A percentile compares a stretch with the other conserved stretches of the same genome.
These are phyloP conservation scores for Fusarium sp. DNA, from an alignment of 2,329 filamentous ascomycete genomes.

Conservation along the genomic window DNA sequence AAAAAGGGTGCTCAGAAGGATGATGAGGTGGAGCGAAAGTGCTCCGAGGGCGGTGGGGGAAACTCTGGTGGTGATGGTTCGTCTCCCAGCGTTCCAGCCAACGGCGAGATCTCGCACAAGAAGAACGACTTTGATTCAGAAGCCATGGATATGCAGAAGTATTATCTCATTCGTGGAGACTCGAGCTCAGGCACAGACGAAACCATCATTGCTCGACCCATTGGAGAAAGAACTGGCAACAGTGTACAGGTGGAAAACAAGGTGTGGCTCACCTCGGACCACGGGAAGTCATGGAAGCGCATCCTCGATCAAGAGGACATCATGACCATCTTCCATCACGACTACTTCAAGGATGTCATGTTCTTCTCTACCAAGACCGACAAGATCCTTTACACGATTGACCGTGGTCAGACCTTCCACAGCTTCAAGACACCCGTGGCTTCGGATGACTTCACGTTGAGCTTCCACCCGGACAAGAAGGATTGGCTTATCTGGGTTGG, in stretches of 20 bases:
- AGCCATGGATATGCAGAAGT: constrained; percentile 62
- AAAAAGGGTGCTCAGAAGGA: constrained; percentile 70
- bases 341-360: constrained; percentile 83
- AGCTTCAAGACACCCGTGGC: constrained; percentile 76
- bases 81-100: constrained; percentile 64
- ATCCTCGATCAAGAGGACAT: constrained; percentile 78
- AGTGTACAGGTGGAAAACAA: constrained; percentile 57
- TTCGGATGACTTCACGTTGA: constrained; percentile 59
- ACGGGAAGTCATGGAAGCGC: constrained; percentile 85
- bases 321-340: constrained; percentile 78
- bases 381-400: constrained; percentile 80
- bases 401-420: constrained; percentile 80
- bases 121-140: constrained; percentile 72
- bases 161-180: constrained; percentile 83
- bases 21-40: constrained; percentile 78
- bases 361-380: constrained; percentile 81
- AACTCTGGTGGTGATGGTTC: constrained; percentile 42
- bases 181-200: constrained; percentile 75
- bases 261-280: constrained; percentile 82
- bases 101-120: constrained; percentile 72
- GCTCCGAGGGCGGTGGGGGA: constrained; percentile 66
- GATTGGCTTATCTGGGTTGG: constrained; percentile 96
- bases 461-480: constrained; percentile 85
- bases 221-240: constrained; percentile 46
- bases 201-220: constrained; percentile 69